Conservation (phyloP, 1,139 yeast genomes). For the Diutina pseudorugosa region DNA sequence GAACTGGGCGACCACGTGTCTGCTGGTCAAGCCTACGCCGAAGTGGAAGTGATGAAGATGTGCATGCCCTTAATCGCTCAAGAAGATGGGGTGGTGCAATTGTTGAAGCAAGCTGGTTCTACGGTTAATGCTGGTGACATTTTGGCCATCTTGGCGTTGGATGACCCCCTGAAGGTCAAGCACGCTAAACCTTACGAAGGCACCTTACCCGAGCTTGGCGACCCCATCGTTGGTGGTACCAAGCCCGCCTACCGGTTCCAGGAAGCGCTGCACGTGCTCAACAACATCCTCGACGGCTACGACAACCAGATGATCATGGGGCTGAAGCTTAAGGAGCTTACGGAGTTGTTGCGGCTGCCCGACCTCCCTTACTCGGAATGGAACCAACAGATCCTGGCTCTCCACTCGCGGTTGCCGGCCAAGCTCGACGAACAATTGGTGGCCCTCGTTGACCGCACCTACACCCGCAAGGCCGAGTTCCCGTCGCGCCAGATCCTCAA, state of each 20-base stretch:
- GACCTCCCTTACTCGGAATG: conserved; percentile 91
- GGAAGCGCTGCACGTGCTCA: conserved; percentile 44
- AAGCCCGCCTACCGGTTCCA: conserved; percentile 73
- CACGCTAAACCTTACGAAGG: conserved; percentile 96
- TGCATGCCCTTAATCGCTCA: conserved; percentile 86
- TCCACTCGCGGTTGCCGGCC: conserved; percentile 79
- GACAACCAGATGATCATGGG: conserved; percentile 94
- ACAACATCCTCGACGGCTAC: conserved; percentile 76
- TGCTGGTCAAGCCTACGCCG: conserved; percentile 94
- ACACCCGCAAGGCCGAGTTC: conserved; percentile 67
- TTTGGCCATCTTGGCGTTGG: conserved; percentile 84
- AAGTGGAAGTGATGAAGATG: conserved; percentile 99
- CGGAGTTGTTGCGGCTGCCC: conserved; percentile 62
- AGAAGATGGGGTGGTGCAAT: conserved; percentile 87
- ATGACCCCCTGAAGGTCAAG: conserved; percentile 94
- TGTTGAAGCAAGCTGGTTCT: conserved; percentile 96
- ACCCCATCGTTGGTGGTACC: conserved; percentile 71
- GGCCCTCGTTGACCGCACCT: conserved; percentile 54
- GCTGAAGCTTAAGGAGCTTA: conserved; percentile 60
- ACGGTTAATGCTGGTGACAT: conserved; percentile 95
- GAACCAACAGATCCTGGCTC: conserved; percentile 74
- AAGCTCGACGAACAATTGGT: conserved; percentile 60
- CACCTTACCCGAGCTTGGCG: conserved; percentile 79
- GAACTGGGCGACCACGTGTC: conserved; percentile 90
- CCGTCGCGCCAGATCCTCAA: conserved; percentile 79